Base-by-base conservation (phyloP, 352 stramenopile species). In the Achlya hypogyna region DNA sequence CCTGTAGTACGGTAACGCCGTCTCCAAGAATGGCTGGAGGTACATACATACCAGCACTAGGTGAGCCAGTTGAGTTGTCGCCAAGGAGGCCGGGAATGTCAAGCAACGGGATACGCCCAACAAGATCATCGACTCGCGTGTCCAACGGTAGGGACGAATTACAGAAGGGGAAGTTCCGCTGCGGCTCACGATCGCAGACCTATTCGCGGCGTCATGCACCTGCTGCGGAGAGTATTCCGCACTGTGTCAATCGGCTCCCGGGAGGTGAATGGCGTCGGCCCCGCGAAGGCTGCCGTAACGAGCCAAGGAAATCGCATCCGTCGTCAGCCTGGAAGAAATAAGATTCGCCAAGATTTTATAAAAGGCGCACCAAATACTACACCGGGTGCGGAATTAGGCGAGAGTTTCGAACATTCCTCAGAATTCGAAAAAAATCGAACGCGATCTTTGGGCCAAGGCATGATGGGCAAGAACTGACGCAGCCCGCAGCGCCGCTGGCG, bases 71-170 rank as follows among this genome's bases (percentile, higher is more conserved):
- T 28, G 87, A 75, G 23, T 83, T 81, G 69, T 93, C 82, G 28
- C 86, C 76, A 2, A 94, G 69, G 4, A 97, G 78, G 25, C 65
- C 72, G 45, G 86, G 84, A 69, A 97, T 86, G 53, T 96, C 84
- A 2, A 76, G 53, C 25, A 95, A 69, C 5, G 79, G 75, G 5
- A 98, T 70, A 8, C 78, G 77, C 20, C 53, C 10, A 22, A 97
- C 77, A 31, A 98, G 76, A 51, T 91, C 84, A 8, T 89, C 66
- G 5, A 97, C 75, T n/a, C 91, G 82, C 29, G 70, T 76, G 0
- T 70, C 32, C n/a, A 77, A 78, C 4, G 72, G 49, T 34, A 96
- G 69, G 14, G 74, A 85, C 32, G 75, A 29, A 70, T 97, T 83
- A 72, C 90, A 97, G 73, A 95, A 96, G 18, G 78, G 65, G 10